Conservation (phyloP, 2,329 filamentous ascomycete species). For the Paracorniculantispora psalliotae region DNA sequence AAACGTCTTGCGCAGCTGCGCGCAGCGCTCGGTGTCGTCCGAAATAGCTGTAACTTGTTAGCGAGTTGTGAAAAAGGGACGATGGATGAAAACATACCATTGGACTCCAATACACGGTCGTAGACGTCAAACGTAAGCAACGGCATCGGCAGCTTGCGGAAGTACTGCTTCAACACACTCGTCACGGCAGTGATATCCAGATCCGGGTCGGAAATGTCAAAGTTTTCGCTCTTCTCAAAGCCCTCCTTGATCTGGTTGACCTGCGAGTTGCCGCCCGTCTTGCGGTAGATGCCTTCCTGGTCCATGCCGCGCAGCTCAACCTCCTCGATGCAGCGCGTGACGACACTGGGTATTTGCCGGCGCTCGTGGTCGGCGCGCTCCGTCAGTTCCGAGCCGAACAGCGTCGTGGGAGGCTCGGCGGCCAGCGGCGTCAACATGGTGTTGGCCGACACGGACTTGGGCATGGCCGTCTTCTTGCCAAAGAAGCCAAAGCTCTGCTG, state of each 20-base stretch:
- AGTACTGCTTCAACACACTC: constrained; percentile 94
- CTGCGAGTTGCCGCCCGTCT: constrained; percentile 88
- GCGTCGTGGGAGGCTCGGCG: constrained; percentile 51
- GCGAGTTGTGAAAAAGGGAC: constrained; percentile 12
- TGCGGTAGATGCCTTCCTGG: constrained; percentile 94
- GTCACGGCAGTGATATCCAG: constrained; percentile 96
- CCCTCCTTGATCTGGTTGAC: constrained; percentile 87
- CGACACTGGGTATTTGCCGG: constrained; percentile 81
- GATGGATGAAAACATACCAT: constrained; percentile 46
- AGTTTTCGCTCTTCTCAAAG: constrained; percentile 81
- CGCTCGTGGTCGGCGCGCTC: constrained; percentile 85
- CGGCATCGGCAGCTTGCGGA: constrained; percentile 84
- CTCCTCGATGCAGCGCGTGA: constrained; percentile 92
- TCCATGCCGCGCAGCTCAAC: constrained; percentile 96
- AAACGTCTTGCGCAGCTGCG: constrained; percentile 68
- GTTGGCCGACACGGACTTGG: constrained; percentile 45
- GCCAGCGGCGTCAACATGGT: constrained; percentile 37
- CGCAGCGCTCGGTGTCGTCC: constrained; percentile 62
- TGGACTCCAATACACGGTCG: constrained; percentile 78
- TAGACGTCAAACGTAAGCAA: constrained; percentile 92
- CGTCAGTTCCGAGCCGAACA: constrained; percentile 87
- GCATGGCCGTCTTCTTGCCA: constrained; percentile 48
- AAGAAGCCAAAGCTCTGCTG: constrained; percentile 68
- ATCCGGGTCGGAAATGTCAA: constrained; percentile 87
- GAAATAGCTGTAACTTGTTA: constrained; percentile 48